Evolutionary conservation across 441 rosid species (phyloP), one percentile per base, ranked within the genome.

Genomic region (Adansonia grandidieri): DNA sequence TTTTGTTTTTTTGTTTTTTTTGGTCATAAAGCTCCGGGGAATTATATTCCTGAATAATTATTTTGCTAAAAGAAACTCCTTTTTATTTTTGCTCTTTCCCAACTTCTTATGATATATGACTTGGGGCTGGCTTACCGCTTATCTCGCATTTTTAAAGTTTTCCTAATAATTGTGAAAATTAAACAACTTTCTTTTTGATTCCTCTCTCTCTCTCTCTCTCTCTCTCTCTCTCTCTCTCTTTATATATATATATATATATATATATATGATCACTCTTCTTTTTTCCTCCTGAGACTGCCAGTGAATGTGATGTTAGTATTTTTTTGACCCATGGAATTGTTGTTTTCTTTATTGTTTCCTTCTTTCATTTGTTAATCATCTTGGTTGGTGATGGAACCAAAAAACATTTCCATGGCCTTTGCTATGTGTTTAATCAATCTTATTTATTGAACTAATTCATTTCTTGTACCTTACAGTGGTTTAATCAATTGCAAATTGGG

Each of bases 401-500:
- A 56, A 40, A 42, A 40, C 2, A 19, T 11, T 40, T 57, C 8
- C 1, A 57, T 19, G 28, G 53, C 4, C 3, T 57, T 76, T 64
- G 32, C 32, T 63, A 20, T 45, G 74, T 9, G 20, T 77, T 71
- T 19, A 66, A 71, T 44, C 22, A 60, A n/a, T 79, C 65, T 81
- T 65, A 78, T 56, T 82, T 44, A 78, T 78, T 44, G 74, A 70
- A 51, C 40, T 73, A 76, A 40, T 60, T 65, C 71, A 56, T 82
- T 74, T 80, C 45, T 47, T 73, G 6, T 81, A 71, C 56, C 47
- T 78, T 90, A 68, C 93, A 95, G 98, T 95, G 97, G 97, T 93
- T 95, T 80, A 92, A 92, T 83, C 82, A 85, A 83, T 87, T 90
- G 87, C 91, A 89, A 81, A 82, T 86, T n/a, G 99, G 92, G 83